A percentile compares a stretch with the other conserved stretches of the same genome.
Conservation (phyloP, 2,329 filamentous ascomycete species). For the Aureobasidium sp. region DNA sequence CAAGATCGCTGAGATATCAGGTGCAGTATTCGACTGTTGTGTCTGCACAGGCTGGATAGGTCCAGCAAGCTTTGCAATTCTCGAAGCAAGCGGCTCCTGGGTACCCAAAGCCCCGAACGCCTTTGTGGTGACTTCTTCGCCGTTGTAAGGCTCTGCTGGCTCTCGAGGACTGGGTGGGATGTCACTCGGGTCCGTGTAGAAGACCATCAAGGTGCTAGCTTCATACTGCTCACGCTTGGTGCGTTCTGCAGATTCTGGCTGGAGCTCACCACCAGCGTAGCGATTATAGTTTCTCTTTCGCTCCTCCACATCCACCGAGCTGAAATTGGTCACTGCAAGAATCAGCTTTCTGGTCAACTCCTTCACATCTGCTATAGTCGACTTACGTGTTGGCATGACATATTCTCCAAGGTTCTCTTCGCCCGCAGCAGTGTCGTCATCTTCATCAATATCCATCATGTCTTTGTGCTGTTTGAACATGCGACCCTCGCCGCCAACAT, state of each 20-base stretch:
- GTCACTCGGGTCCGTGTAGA: slow-evolving; percentile 36
- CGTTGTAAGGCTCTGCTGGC: slow-evolving; percentile 31
- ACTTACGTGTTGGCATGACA: slow-evolving; percentile 5
- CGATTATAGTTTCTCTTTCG: slow-evolving; percentile 37
- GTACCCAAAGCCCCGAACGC: slow-evolving; percentile 32
- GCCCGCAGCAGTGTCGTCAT: slow-evolving; percentile 47
- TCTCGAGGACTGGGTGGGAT: slow-evolving; percentile 41
- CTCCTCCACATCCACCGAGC: slow-evolving; percentile 31
- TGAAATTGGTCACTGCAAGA: slow-evolving; percentile 35
- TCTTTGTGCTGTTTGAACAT: slow-evolving; percentile 53
- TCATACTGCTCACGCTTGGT: slow-evolving; percentile 38
- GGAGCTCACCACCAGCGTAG: slow-evolving; percentile 35
- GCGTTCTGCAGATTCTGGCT: slow-evolving; percentile 35
- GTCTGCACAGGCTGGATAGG: slow-evolving; percentile 13
- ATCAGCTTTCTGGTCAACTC: not conserved
- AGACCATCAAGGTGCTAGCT: slow-evolving; percentile 39
- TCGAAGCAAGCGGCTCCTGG: slow-evolving; percentile 14
- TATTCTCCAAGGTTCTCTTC: slow-evolving; percentile 36
- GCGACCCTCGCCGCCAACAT: slow-evolving; percentile 57
- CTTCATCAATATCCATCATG: slow-evolving; percentile 57
- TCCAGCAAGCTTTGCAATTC: slow-evolving; percentile 2
- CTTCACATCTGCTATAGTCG: not conserved
- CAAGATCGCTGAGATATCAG: slow-evolving; percentile 17
- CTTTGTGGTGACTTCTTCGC: slow-evolving; percentile 23
- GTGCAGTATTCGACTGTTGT: slow-evolving; percentile 7